phyloP scores from a whole-genome alignment of 345 rosid species.

The Eucalyptus virginea region DNA sequence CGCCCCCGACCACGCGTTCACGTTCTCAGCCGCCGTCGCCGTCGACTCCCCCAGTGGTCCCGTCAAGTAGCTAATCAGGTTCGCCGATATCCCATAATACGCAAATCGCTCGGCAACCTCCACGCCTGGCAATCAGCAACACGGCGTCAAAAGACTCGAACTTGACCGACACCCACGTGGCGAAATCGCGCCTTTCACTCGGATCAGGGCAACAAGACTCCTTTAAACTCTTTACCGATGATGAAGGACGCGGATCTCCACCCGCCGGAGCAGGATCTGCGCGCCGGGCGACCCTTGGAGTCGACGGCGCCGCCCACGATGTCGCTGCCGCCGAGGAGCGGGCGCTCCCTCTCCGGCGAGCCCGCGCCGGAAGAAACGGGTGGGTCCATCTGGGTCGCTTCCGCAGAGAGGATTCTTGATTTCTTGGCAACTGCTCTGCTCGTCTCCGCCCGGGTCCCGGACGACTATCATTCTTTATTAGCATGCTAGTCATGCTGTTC shows the following conservation, averaged over 20 bases:
- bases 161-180: neutral
- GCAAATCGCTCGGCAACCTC: conserved; percentile 11
- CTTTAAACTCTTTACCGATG: conserved; percentile 1
- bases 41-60: conserved; percentile 9
- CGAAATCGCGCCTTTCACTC: neutral
- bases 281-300: neutral
- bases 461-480: neutral
- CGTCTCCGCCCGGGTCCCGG: neutral
- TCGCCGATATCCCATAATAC: conserved; percentile 7
- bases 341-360: neutral
- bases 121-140: neutral
- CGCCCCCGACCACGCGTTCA: conserved; percentile 13
- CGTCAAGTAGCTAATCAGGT: conserved; percentile 5
- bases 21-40: conserved; percentile 7
- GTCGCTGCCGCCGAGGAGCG: neutral
- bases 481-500: neutral
- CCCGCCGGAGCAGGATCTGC: conserved; percentile 8
- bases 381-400: neutral
- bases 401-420: neutral
- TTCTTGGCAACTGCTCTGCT: neutral
- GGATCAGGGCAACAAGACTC: neutral
- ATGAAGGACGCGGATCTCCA: conserved; percentile 18
- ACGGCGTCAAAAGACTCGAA: neutral
- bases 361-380: neutral
- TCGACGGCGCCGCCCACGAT: conserved; percentile 1